A percentile compares a stretch with the other conserved stretches of the same genome.
Conservation (phyloP, 345 rosid species). For the Aquilaria sinensis region DNA sequence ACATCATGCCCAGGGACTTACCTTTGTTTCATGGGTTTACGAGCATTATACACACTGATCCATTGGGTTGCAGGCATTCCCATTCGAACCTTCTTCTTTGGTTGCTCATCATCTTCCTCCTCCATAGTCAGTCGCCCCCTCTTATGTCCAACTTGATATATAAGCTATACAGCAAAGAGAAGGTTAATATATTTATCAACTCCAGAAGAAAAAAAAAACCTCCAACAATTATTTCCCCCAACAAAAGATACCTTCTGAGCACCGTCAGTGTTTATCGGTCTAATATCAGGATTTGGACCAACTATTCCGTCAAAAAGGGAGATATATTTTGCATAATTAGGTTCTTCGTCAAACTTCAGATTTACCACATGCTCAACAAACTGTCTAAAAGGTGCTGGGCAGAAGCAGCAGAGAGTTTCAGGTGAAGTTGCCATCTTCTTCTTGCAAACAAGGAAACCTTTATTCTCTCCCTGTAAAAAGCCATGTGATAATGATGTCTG, state of each 20-base stretch:
- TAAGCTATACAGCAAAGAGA: slow-evolving; percentile 54
- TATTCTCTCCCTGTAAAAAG: slow-evolving; percentile 77
- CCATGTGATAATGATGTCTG: too few species aligned
- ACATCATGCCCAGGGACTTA: slow-evolving; percentile 15
- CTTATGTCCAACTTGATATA: slow-evolving; percentile 93
- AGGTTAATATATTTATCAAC: slow-evolving; percentile 5
- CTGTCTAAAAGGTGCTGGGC: slow-evolving; percentile 83
- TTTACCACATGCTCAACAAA: slow-evolving; percentile 93
- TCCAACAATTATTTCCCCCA: background rate
- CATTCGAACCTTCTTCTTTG: slow-evolving; percentile 89
- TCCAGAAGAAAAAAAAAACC: background rate
- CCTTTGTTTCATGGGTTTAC: slow-evolving; percentile 98
- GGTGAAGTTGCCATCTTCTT: slow-evolving; percentile 98
- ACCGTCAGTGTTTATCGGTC: slow-evolving; percentile 97
- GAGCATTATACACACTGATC: slow-evolving; percentile 95
- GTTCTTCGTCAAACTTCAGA: slow-evolving; percentile 95
- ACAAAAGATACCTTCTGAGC: slow-evolving; percentile 73
- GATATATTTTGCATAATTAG: slow-evolving; percentile 84
- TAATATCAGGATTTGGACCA: slow-evolving; percentile 87
- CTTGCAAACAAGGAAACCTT: slow-evolving; percentile 94
- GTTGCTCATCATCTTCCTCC: slow-evolving; percentile 89
- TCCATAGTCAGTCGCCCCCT: slow-evolving; percentile 85
- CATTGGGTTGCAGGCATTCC: slow-evolving; percentile 99
- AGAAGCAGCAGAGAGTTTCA: slow-evolving; percentile 79
- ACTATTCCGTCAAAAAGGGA: slow-evolving; percentile 92